Percentiles rank a stretch among this genome's conserved stretches.
Conservation (phyloP, 306 rosid species). For the Phaseolus lunatus region DNA sequence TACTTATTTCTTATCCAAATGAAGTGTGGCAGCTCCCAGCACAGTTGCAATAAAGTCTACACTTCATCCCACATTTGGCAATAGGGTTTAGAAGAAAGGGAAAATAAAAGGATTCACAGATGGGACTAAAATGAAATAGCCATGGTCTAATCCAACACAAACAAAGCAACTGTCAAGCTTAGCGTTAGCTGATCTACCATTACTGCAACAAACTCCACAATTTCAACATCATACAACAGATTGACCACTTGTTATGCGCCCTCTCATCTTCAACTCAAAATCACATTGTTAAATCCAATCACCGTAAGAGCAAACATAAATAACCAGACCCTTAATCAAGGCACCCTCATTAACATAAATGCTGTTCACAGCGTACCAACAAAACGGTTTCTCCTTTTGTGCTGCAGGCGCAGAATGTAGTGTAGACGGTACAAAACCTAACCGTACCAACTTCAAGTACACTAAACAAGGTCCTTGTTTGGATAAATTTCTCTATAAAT, state of each 20-base stretch:
- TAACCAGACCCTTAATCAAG: background rate
- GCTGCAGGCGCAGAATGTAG: background rate
- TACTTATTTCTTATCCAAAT: slow-evolving; percentile 7
- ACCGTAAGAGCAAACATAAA: background rate
- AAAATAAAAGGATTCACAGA: slow-evolving; percentile 2
- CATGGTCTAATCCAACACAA: slow-evolving; percentile 25
- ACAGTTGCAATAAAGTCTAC: slow-evolving; percentile 13
- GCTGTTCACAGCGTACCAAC: background rate
- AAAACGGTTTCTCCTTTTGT: background rate
- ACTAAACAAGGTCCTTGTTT: background rate
- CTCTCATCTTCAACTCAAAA: background rate
- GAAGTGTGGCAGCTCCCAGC: background rate
- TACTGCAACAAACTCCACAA: slow-evolving; percentile 3
- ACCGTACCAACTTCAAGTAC: background rate
- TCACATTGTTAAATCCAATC: background rate
- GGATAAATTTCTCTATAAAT: background rate
- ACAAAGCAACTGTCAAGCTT: slow-evolving; percentile 32
- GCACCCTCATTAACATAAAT: slow-evolving; percentile 5
- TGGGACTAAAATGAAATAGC: background rate
- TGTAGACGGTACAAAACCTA: background rate
- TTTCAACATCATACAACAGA: background rate
- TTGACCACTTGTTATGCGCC: background rate
- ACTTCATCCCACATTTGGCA: slow-evolving; percentile 14
- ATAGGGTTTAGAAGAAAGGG: background rate
- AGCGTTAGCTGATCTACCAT: slow-evolving; percentile 5